phyloP scores from a whole-genome alignment of 768 basidiomycete genomes.

The Flagelloscypha sp. region DNA sequence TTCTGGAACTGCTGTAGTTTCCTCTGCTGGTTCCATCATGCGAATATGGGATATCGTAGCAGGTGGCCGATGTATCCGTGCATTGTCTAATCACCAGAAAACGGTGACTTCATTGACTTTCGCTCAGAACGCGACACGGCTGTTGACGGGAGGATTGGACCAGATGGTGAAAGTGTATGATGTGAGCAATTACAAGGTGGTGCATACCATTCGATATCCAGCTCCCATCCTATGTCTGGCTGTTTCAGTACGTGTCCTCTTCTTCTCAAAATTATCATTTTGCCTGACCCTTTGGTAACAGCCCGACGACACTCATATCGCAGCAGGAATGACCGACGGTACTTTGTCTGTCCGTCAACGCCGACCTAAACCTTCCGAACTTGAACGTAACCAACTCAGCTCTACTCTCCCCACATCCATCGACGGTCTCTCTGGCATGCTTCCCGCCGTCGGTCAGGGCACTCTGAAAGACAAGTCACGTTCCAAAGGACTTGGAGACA shows the following conservation, averaged over 20 bases:
- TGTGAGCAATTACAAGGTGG: conserved; percentile 85
- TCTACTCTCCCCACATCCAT: conserved; percentile 30
- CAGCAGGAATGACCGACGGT: conserved; percentile 96
- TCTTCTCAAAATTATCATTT: not conserved
- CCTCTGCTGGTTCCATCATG: conserved; percentile 86
- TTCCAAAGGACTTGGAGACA: conserved; percentile 47
- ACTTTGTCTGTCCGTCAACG: conserved; percentile 94
- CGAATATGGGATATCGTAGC: conserved; percentile 93
- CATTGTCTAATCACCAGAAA: conserved; percentile 97
- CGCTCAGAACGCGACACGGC: conserved; percentile 62
- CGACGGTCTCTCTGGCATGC: conserved; percentile 50
- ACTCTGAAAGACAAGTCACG: conserved; percentile 40
- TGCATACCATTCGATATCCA: conserved; percentile 98
- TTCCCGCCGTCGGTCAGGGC: conserved; percentile 50
- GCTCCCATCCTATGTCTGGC: conserved; percentile 86
- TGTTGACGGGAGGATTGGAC: conserved; percentile 87
- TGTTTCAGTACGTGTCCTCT: conserved; percentile 61
- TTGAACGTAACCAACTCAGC: conserved; percentile 23
- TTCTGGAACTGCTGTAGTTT: conserved; percentile 76
- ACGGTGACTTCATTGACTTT: conserved; percentile 87
- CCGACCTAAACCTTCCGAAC: conserved; percentile 65
- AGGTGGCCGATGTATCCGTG: conserved; percentile 81
- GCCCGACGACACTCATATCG: conserved; percentile 96
- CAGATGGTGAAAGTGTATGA: conserved; percentile 99
- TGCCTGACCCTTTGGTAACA: conserved; percentile 25